Evolutionary conservation across 2,329 filamentous ascomycete genomes (phyloP), one percentile per base, ranked within the genome.

Genomic region (Tolypocladium sp.): DNA sequence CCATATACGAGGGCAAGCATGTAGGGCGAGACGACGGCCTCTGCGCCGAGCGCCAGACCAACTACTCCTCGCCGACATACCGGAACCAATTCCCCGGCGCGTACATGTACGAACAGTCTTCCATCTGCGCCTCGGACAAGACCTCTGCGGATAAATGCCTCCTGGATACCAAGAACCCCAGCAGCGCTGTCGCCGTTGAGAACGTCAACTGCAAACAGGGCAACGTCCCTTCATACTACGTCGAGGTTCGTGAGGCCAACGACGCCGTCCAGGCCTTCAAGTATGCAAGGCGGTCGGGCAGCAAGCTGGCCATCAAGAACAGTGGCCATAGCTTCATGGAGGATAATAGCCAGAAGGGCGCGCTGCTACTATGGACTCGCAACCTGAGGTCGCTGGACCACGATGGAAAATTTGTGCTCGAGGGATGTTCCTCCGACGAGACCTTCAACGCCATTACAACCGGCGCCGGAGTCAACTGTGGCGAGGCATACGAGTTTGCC

Each of bases 51-150:
- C 59, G 62, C 20, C 60, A 62, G 44, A 58, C 52, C 49, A 56
- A 61, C 20, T 64, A 63, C 25, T 27, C 20, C 33, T 58, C 53
- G 35, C 56, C 63, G n/a, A 30, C 41, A 1, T 61, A 63, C 30
- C 61, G 63, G 8, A 38, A 44, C 30, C 41, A 59, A 25, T 56
- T 59, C 13, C 61, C 63, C 7, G 61, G 63, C 1, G 63, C 57
- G 15, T 64, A 64, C 58, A 63, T 63, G 63, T 64, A 64, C 59
- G 61, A 64, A n/a, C 54, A 60, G 27, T 63, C 60, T 13, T 57
- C 61, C n/a, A 58, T 63, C 12, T 57, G 58, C 35, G 60, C 60
- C 17, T 61, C 63, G 2, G 58, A 64, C 51, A 37, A 38, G 27
- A 57, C 46, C 13, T 63, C 63, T 4, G 44, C 22, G 25, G 62